Conservation (phyloP, 139 green algal genomes). For the Trebouxia sp. region DNA sequence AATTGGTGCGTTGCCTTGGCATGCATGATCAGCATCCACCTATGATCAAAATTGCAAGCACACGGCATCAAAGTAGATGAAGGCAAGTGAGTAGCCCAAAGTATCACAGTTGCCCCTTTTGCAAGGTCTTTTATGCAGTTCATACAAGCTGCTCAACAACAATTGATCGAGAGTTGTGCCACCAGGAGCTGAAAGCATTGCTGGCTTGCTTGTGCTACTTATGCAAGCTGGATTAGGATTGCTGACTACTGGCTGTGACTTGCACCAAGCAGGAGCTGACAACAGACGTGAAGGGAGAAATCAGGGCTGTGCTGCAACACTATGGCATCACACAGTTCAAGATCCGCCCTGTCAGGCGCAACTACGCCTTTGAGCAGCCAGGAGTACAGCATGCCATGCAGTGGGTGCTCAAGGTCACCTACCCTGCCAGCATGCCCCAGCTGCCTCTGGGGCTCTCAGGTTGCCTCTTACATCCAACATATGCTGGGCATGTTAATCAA, state of each 20-base stretch:
- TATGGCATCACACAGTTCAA: conserved; percentile 69
- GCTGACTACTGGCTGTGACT: not conserved
- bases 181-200: too few relatives aligned
- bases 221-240: too few relatives aligned
- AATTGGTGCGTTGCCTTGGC: not conserved
- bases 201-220: not conserved
- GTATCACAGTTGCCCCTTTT: too few relatives aligned
- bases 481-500: not conserved
- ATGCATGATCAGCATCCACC: too few relatives aligned
- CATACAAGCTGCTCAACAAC: too few relatives aligned
- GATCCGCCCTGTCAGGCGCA: conserved; percentile 87
- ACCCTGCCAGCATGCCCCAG: conserved; percentile 55
- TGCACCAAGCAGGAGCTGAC: conserved; percentile 51
- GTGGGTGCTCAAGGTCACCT: conserved; percentile 93
- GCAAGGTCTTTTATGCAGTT: too few relatives aligned
- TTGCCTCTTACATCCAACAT: not conserved
- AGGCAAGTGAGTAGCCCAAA: too few relatives aligned
- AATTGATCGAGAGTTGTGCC: too few relatives aligned
- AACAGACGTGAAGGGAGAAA: conserved; percentile 75
- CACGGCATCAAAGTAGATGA: too few relatives aligned
- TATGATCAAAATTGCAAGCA: too few relatives aligned
- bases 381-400: conserved; percentile 77
- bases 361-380: conserved; percentile 91
- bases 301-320: conserved; percentile 65
- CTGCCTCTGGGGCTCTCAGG: conserved; percentile 71